These are phyloP conservation scores for Apiospora kogelbergensis DNA, from an alignment of 2,329 filamentous ascomycete genomes.

Conservation along the genomic window DNA sequence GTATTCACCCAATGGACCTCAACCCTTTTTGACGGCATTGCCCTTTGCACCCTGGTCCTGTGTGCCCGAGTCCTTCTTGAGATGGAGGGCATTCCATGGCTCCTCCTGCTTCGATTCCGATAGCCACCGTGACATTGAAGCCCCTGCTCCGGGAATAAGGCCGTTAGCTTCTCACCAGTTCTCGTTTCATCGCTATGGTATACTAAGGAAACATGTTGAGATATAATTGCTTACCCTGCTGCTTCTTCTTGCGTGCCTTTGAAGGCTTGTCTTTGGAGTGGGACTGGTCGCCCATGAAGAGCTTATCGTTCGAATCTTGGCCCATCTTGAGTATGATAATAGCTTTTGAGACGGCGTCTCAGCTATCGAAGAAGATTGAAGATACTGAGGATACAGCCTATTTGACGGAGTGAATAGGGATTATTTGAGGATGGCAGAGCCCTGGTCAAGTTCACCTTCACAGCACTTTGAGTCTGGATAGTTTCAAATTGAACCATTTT, in stretches of 20 bases:
- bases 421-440: background rate
- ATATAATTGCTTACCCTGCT: background rate
- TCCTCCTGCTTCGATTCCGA: background rate
- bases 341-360: no score
- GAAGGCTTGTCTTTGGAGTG: background rate
- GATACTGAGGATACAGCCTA: background rate
- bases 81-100: background rate
- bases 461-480: background rate
- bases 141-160: background rate
- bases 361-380: no score
- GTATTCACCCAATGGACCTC: background rate
- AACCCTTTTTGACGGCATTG: background rate
- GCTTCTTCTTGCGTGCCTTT: background rate
- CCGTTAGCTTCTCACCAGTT: background rate
- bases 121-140: background rate
- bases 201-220: background rate
- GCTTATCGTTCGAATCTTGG: background rate
- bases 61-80: background rate
- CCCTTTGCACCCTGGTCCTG: background rate
- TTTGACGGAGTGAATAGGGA: background rate
- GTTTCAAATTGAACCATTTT: background rate
- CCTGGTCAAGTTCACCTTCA: background rate
- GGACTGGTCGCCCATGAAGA: background rate
- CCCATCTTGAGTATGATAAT: background rate
- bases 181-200: background rate